phyloP scores from a whole-genome alignment of 169 alveolate species.

The Babesia gibsoni region DNA sequence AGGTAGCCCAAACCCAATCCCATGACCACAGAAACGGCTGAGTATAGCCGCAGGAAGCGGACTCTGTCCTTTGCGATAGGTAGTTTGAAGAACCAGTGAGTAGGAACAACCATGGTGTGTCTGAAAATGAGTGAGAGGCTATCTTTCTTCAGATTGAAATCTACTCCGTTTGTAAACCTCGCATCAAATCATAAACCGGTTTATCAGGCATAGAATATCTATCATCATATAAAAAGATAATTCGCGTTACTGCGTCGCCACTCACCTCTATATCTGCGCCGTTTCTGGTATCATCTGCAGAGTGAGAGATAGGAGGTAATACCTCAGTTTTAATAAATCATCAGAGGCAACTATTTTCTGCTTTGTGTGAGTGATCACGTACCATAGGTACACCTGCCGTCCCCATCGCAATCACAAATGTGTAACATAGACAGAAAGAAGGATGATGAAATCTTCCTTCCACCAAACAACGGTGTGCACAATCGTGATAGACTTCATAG shows the following conservation, averaged over 20 bases:
- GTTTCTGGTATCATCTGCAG: no score
- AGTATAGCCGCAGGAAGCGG: conserved; percentile 46
- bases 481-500: no score
- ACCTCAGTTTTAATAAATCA: no score
- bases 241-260: background rate
- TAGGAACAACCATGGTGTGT: conserved; percentile 49
- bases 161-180: conserved; percentile 49
- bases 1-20: conserved; percentile 38
- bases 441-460: no score
- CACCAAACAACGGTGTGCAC: no score
- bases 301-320: no score
- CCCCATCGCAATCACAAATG: no score
- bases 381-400: no score
- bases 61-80: conserved; percentile 66
- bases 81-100: conserved; percentile 59
- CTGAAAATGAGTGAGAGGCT: background rate
- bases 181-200: background rate
- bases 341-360: no score
- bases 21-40: conserved; percentile 28
- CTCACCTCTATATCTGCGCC: no score
- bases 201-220: background rate
- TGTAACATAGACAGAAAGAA: no score
- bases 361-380: no score
- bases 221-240: background rate
- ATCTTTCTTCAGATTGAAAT: conserved; percentile 58